Evolutionary conservation across 2,329 filamentous ascomycete genomes (phyloP).

Genomic region (Trichoderma endophyticum): DNA sequence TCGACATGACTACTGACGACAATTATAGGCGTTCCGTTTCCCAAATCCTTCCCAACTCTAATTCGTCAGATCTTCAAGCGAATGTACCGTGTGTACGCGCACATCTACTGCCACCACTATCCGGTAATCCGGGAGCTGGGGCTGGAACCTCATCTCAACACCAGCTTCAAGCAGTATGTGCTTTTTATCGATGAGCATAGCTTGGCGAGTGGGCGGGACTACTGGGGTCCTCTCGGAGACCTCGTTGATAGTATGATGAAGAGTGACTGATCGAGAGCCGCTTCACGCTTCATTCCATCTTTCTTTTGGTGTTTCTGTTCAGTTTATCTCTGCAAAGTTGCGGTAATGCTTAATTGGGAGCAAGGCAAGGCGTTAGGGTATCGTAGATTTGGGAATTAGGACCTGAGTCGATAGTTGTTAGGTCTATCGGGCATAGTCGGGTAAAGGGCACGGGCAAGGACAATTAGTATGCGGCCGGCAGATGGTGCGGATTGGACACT

Average conservation of each 20-base stretch:
- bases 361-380: constrained; percentile 26
- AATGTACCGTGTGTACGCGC: constrained; percentile 96
- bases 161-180: constrained; percentile 99
- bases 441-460: not conserved
- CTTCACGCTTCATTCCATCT: not conserved
- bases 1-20: constrained; percentile 20
- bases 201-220: constrained; percentile 89
- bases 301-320: not conserved
- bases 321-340: not conserved
- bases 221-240: constrained; percentile 93
- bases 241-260: constrained; percentile 96
- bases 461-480: not conserved
- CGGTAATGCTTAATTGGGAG: constrained; percentile 10
- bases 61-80: constrained; percentile 98
- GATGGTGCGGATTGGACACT: not conserved
- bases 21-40: constrained; percentile 77
- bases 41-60: constrained; percentile 83
- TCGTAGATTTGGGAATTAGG: constrained; percentile 1
- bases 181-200: constrained; percentile 97
- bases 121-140: constrained; percentile 93
- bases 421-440: constrained; percentile 14
- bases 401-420: not conserved
- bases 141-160: constrained; percentile 95
- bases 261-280: constrained; percentile 62
- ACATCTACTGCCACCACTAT: constrained; percentile 99